Percentiles rank a stretch among this genome's conserved stretches.
These are phyloP conservation scores for Sphaceloma murrayae DNA, from an alignment of 2,329 filamentous ascomycete genomes.

Conservation along the genomic window DNA sequence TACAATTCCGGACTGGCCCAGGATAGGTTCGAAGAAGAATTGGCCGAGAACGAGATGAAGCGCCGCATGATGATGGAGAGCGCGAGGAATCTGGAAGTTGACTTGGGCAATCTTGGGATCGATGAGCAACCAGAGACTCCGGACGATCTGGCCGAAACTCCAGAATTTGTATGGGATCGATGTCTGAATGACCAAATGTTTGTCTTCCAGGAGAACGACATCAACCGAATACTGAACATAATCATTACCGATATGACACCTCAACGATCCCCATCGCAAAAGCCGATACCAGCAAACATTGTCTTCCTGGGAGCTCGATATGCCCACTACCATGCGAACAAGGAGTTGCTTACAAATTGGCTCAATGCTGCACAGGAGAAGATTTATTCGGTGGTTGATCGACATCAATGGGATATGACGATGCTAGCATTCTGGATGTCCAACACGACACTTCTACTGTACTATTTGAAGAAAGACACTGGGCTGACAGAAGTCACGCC, in stretches of 20 bases:
- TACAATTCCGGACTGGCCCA: conserved; percentile 88
- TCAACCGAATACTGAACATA: conserved; percentile 85
- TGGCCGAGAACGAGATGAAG: conserved; percentile 92
- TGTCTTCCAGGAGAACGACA: conserved; percentile 90
- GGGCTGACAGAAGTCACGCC: conserved; percentile 71
- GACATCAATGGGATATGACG: conserved; percentile 98
- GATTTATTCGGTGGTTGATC: conserved; percentile 94
- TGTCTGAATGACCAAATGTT: conserved; percentile 99
- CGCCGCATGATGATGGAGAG: conserved; percentile 99
- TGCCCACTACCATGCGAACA: conserved; percentile 89
- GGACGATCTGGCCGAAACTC: conserved; percentile 78
- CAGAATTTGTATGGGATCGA: conserved; percentile 91
- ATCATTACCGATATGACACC: conserved; percentile 98
- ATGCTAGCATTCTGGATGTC: conserved; percentile 98
- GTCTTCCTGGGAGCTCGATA: conserved; percentile 93
- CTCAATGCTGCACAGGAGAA: conserved; percentile 84
- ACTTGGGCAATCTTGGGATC: conserved; percentile 87
- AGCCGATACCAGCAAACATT: conserved; percentile 93
- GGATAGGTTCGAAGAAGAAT: conserved; percentile 90
- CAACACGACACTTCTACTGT: conserved; percentile 86
- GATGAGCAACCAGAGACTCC: conserved; percentile 88
- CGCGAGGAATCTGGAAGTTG: conserved; percentile 90
- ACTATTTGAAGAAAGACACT: conserved; percentile 91
- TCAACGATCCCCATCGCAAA: conserved; percentile 89
- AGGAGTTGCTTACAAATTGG: conserved; percentile 70